Evolutionary conservation across 1,139 yeast genomes (phyloP).

Genomic region (Suhomyces yuchorum): DNA sequence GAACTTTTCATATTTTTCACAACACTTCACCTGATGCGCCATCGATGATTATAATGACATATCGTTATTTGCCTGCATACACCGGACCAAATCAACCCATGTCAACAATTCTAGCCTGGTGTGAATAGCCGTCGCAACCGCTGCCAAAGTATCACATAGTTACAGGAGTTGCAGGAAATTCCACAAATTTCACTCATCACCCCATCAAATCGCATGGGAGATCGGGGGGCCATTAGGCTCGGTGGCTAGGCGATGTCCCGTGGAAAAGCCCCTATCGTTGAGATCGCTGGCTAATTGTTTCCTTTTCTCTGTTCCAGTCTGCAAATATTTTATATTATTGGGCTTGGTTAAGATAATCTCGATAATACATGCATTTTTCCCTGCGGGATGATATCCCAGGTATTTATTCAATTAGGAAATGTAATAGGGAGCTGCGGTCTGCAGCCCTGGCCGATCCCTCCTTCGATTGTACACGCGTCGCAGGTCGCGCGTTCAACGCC

Average conservation of each 20-base stretch:
- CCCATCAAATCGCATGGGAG: neutral
- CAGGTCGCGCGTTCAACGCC: neutral
- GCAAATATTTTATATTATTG: neutral
- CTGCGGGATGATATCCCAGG: neutral
- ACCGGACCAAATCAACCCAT: neutral
- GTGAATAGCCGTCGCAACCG: neutral
- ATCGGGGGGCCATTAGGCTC: neutral
- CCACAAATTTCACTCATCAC: neutral
- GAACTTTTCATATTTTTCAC: too few species aligned
- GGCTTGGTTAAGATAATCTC: neutral
- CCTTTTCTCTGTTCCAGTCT: neutral
- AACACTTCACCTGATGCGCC: neutral
- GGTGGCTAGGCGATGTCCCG: neutral
- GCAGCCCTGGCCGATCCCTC: neutral
- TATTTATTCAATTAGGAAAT: neutral
- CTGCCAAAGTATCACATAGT: neutral
- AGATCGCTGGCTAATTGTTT: neutral
- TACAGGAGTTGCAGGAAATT: neutral
- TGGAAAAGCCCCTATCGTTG: neutral
- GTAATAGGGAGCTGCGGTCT: neutral
- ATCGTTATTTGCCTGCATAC: neutral
- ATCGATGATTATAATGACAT: neutral
- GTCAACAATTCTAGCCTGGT: neutral
- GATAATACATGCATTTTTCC: neutral
- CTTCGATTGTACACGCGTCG: neutral